phyloP scores from a whole-genome alignment of 352 stramenopile genomes.

The Pythium scleroteichum region DNA sequence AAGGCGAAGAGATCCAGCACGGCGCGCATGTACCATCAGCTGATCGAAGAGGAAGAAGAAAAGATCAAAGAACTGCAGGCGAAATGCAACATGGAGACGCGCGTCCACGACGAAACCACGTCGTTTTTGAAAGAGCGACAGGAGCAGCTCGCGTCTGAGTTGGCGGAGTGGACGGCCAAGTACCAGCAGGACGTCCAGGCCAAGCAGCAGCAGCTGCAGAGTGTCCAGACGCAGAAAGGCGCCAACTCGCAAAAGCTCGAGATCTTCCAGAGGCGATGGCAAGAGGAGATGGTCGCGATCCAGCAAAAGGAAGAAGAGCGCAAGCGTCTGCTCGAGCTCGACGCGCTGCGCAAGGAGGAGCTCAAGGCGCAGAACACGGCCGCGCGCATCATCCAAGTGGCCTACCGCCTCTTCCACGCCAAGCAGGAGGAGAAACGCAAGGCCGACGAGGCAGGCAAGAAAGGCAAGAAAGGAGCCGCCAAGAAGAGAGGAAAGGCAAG shows the following conservation, averaged over 20 bases:
- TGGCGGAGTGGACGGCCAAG: conserved; percentile 74
- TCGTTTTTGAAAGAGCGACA: conserved; percentile 82
- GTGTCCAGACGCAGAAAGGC: conserved; percentile 57
- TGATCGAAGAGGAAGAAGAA: conserved; percentile 75
- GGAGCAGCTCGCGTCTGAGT: conserved; percentile 58
- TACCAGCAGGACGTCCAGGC: conserved; percentile 81
- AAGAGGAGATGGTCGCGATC: conserved; percentile 68
- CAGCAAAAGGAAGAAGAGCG: conserved; percentile 76
- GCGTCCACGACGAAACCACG: conserved; percentile 77
- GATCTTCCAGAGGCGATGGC: conserved; percentile 67
- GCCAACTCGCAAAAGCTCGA: conserved; percentile 63
- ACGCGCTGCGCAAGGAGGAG: conserved; percentile 64
- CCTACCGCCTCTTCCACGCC: conserved; percentile 46
- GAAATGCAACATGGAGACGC: conserved; percentile 62
- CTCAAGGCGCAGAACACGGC: conserved; percentile 69
- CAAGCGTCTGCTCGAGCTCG: conserved; percentile 63
- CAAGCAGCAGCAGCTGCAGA: conserved; percentile 63
- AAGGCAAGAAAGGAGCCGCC: conserved; percentile 59
- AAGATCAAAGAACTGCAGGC: conserved; percentile 66
- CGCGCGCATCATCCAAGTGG: conserved; percentile 66
- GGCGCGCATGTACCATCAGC: conserved; percentile 72
- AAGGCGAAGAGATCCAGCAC: conserved; percentile 86
- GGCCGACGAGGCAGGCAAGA: conserved; percentile 55
- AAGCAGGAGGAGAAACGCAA: conserved; percentile 69
- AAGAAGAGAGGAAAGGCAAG: conserved; percentile 30